phyloP scores from a whole-genome alignment of 805 yeast species.

The Lipomyces kockii region DNA sequence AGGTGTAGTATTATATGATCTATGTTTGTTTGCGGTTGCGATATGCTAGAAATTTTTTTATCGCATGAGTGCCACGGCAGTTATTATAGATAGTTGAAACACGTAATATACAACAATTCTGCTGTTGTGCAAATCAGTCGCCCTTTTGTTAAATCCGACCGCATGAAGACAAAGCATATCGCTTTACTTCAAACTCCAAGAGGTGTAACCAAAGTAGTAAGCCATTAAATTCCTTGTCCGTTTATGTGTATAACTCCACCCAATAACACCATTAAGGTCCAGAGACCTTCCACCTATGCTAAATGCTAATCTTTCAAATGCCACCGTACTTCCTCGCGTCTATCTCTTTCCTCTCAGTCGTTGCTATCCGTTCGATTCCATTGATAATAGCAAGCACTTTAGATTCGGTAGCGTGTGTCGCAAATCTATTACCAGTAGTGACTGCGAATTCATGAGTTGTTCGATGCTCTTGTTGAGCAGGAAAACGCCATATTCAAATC shows the following conservation, averaged over 20 bases:
- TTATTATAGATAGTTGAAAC: background rate
- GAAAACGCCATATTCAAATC: constrained; percentile 57
- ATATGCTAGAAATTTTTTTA: no score
- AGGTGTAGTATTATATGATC: background rate
- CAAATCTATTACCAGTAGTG: constrained; percentile 35
- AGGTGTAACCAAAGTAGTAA: background rate
- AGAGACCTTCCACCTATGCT: background rate
- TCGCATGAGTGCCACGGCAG: background rate
- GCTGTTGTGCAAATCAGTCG: no score
- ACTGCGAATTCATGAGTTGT: constrained; percentile 48
- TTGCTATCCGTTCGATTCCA: constrained; percentile 25
- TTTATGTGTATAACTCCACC: background rate
- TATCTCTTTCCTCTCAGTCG: background rate
- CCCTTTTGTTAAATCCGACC: no score
- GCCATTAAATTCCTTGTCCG: background rate
- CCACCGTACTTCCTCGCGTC: background rate
- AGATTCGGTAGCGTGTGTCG: constrained; percentile 38
- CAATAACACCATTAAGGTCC: background rate
- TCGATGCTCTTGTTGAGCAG: constrained; percentile 55
- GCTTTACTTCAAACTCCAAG: background rate
- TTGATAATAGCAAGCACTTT: constrained; percentile 35
- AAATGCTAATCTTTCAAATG: background rate
- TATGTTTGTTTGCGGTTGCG: no score
- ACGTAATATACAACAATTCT: background rate
- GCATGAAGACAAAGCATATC: no score